These are phyloP conservation scores for Amphichorda felina DNA, from an alignment of 2,329 filamentous ascomycete genomes.

Conservation along the genomic window DNA sequence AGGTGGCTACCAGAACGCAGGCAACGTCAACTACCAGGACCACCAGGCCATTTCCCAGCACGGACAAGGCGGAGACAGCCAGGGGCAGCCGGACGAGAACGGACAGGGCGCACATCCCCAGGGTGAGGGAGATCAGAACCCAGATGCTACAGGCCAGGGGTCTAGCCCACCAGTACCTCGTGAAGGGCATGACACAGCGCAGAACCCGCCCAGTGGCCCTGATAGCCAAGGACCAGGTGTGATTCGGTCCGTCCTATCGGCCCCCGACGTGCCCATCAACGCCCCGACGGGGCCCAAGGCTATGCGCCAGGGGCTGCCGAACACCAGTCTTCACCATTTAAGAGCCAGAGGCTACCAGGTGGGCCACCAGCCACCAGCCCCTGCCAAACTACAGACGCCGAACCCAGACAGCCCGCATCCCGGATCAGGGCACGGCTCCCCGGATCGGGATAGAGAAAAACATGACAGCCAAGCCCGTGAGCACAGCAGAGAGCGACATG, in stretches of 20 bases:
- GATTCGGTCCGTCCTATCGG: constrained; percentile 19
- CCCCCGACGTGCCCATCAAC: constrained; percentile 41
- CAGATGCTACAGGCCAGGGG: too few species aligned
- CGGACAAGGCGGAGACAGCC: constrained; percentile 6
- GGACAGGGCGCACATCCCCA: not conserved
- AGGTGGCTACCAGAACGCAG: constrained; percentile 35
- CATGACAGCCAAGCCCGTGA: constrained; percentile 23
- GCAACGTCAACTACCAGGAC: constrained; percentile 23
- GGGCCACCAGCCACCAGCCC: constrained; percentile 22
- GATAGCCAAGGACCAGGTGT: constrained; percentile 8
- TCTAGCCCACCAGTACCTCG: constrained; percentile 8
- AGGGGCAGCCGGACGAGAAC: constrained; percentile 5
- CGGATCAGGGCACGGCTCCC: not conserved
- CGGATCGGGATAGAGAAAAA: constrained; percentile 16
- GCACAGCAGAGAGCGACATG: constrained; percentile 7
- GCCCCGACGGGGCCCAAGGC: constrained; percentile 91
- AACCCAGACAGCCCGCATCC: constrained; percentile 5
- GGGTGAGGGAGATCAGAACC: not conserved
- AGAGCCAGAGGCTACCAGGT: constrained; percentile 40
- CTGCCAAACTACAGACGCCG: constrained; percentile 7
- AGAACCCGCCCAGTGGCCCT: constrained; percentile 8
- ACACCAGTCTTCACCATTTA: constrained; percentile 62
- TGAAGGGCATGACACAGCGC: constrained; percentile 17
- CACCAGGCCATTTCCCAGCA: constrained; percentile 13
- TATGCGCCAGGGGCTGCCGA: constrained; percentile 80